Base-by-base conservation (phyloP, 2,329 filamentous ascomycete genomes). In the Leptosphaerulina australis region DNA sequence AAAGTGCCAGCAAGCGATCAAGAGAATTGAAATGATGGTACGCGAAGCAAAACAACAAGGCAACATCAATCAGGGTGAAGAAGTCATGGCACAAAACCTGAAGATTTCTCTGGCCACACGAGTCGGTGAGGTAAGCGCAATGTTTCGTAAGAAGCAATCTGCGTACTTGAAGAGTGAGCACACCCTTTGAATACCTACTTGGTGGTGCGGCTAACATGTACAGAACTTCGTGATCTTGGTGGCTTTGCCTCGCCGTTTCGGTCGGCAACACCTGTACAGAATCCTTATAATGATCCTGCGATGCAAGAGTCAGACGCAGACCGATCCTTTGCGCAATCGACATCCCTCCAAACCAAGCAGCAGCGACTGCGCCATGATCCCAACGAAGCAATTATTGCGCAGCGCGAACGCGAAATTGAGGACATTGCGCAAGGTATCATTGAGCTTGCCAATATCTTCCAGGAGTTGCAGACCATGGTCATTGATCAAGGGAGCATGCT, bases 401-500 rank as follows among this genome's bases (percentile, higher is more conserved):
- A 97, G 72, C 89, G 94, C 57, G 94, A 99, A 75, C 87, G 89
- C 30, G 94, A 97, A 74, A 99, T 99, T 65, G 95, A 96, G 68
- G 92, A 97, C 63, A 99, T 99, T 57, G 94, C 94, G 2, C 92
- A 97, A 70, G 93, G 94, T 50, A 97, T 99, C 73, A 97, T 99
- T 66, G 93, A 97, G 70, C 79, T 99, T 6, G 90, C 93, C 3
- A 94, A 97, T 71, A 90, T 99, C 40, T 99, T 99, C 78, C 90
- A 95, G 55, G 94, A 99, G 66, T 79, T 99, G 22, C 94, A 99
- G 74, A 87, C 82, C 37, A 97, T 99, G 92, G 91, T 81, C 50
- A 81, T 81, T 34, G 78, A 81, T 54, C 78, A 81, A 57, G 78
- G 78, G 21, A 79, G 73, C 45, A 75, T 81, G 68, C 68, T 81